A percentile compares a stretch with the other conserved stretches of the same genome.
Conservation (phyloP, 2,329 filamentous ascomycete species). For the Dryadomyces quercus-mongolicae region DNA sequence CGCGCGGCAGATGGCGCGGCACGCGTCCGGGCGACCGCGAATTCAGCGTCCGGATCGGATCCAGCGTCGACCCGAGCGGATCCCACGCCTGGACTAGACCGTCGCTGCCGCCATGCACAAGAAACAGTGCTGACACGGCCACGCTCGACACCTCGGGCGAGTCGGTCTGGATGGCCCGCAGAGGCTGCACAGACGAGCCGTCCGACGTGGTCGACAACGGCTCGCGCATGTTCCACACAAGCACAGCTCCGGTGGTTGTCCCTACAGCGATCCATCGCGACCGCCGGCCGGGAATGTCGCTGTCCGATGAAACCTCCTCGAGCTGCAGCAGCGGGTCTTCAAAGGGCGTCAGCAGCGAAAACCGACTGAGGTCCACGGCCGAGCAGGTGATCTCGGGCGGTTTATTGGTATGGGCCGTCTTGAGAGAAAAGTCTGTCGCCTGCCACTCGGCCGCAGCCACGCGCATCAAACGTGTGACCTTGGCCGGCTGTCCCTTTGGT, state of each 20-base stretch:
- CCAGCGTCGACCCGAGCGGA: conserved; percentile 66
- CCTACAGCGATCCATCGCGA: conserved; percentile 72
- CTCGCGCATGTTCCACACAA: conserved; percentile 78
- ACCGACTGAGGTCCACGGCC: conserved; percentile 62
- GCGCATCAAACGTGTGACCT: conserved; percentile 30
- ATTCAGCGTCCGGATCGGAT: conserved; percentile 76
- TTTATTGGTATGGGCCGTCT: neutral
- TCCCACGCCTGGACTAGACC: conserved; percentile 96
- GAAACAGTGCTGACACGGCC: conserved; percentile 70
- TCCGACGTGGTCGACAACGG: conserved; percentile 16
- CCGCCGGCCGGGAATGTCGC: conserved; percentile 72
- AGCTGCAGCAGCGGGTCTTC: conserved; percentile 57
- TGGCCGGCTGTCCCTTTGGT: conserved; percentile 22
- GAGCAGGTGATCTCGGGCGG: conserved; percentile 52
- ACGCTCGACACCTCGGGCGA: conserved; percentile 79
- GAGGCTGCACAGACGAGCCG: conserved; percentile 40
- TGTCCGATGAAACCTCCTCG: conserved; percentile 24
- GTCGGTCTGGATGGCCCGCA: conserved; percentile 80
- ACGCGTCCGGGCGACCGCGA: conserved; percentile 73
- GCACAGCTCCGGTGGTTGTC: conserved; percentile 62
- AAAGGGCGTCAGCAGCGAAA: conserved; percentile 55
- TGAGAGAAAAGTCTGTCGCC: conserved; percentile 45
- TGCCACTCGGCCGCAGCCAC: conserved; percentile 51
- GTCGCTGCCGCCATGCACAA: conserved; percentile 90
- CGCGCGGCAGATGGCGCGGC: conserved; percentile 53